Conservation (phyloP, 129 eudicot species). For the Kitagawia praeruptora region DNA sequence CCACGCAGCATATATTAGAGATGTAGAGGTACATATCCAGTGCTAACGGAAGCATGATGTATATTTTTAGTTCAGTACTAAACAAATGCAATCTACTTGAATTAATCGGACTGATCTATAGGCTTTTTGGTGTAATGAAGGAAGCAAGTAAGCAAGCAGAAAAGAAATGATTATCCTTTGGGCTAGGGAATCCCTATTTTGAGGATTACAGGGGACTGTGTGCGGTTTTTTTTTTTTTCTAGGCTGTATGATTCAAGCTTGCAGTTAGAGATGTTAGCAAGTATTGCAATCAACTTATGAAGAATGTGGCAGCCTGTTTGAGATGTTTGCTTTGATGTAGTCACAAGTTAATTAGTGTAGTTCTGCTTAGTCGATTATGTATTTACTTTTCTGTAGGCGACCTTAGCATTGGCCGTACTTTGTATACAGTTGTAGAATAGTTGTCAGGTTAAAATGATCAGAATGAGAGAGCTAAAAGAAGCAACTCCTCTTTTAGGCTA, state of each 20-base stretch:
- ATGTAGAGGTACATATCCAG: neutral
- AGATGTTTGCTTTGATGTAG: neutral
- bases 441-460: neutral
- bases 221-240: neutral
- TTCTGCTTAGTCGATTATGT: neutral
- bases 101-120: neutral
- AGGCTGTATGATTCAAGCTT: neutral
- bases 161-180: neutral
- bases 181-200: neutral
- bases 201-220: neutral
- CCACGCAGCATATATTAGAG: neutral
- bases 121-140: neutral
- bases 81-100: neutral
- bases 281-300: neutral
- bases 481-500: neutral
- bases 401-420: neutral
- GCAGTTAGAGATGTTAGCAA: neutral
- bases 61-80: neutral
- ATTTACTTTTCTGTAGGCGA: neutral
- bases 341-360: neutral
- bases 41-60: neutral
- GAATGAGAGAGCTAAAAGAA: neutral
- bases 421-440: neutral
- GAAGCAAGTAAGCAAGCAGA: neutral
- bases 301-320: neutral